Evolutionary conservation across 306 rosid genomes (phyloP).

Genomic region (Vachellia pachyceras): DNA sequence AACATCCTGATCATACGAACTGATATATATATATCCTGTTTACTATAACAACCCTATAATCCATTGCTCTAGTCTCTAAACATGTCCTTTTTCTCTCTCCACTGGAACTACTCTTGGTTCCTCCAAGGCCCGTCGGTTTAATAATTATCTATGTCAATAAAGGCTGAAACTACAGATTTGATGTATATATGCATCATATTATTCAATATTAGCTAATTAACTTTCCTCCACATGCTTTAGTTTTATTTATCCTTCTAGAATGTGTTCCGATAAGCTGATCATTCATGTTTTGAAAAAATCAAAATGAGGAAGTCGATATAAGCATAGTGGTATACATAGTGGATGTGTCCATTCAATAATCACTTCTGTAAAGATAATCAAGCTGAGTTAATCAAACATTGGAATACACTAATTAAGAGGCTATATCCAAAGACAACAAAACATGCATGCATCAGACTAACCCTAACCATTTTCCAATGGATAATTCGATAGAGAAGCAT

Average conservation of each 20-base stretch:
- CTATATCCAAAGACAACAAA: slow-evolving; percentile 41
- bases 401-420: slow-evolving; percentile 36
- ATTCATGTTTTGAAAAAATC: slow-evolving; percentile 22
- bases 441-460: slow-evolving; percentile 34
- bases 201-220: background rate
- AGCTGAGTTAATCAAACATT: slow-evolving; percentile 37
- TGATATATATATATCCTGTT: background rate
- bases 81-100: background rate
- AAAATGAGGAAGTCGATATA: slow-evolving; percentile 32
- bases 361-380: slow-evolving; percentile 53
- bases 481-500: slow-evolving; percentile 35
- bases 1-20: background rate
- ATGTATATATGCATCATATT: background rate
- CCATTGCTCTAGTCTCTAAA: background rate
- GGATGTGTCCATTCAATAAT: slow-evolving; percentile 60
- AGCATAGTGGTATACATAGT: slow-evolving; percentile 41
- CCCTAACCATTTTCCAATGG: slow-evolving; percentile 48
- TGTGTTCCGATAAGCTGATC: slow-evolving; percentile 10
- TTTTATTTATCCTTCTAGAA: background rate
- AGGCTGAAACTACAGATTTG: background rate
- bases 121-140: background rate
- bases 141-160: background rate
- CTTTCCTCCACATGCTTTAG: slow-evolving; percentile 2
- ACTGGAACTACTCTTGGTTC: background rate
- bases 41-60: background rate